Percentiles rank a stretch among this genome's conserved stretches.
Evolutionary conservation across 257 asterid genomes (phyloP).

Genomic region (Echites panduratus): DNA sequence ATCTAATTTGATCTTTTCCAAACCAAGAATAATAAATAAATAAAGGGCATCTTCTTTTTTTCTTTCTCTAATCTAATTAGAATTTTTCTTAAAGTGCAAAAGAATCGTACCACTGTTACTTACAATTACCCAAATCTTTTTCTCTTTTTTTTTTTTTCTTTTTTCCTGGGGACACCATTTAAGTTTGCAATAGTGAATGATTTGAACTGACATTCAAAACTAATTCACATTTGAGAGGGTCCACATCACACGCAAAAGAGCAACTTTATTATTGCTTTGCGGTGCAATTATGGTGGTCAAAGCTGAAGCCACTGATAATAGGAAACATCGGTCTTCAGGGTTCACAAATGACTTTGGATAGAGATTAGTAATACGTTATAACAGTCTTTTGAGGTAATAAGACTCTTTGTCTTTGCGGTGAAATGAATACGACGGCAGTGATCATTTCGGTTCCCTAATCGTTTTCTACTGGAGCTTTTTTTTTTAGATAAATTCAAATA

Average conservation of each 20-base stretch:
- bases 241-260: conserved; percentile 13
- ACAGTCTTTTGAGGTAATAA: not conserved
- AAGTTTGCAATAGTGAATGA: not conserved
- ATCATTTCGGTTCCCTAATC: not conserved
- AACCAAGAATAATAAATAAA: not conserved
- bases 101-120: not conserved
- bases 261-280: conserved; percentile 14
- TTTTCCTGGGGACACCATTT: conserved; percentile 5
- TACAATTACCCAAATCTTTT: not conserved
- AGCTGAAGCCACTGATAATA: not conserved
- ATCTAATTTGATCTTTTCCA: conserved; percentile 12
- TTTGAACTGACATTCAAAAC: conserved; percentile 13
- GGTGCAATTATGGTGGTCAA: conserved; percentile 24
- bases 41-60: conserved; percentile 24
- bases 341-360: not conserved
- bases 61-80: not conserved
- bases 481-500: not conserved
- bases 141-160: not conserved
- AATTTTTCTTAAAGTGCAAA: not conserved
- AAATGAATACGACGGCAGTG: not conserved
- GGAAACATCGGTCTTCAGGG: not conserved
- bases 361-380: not conserved
- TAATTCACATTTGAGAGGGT: conserved; percentile 1
- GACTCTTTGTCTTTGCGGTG: conserved; percentile 7
- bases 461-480: not conserved